These are phyloP conservation scores for Trichoderma aggressivum DNA, from an alignment of 2,329 filamentous ascomycete genomes.

Conservation along the genomic window DNA sequence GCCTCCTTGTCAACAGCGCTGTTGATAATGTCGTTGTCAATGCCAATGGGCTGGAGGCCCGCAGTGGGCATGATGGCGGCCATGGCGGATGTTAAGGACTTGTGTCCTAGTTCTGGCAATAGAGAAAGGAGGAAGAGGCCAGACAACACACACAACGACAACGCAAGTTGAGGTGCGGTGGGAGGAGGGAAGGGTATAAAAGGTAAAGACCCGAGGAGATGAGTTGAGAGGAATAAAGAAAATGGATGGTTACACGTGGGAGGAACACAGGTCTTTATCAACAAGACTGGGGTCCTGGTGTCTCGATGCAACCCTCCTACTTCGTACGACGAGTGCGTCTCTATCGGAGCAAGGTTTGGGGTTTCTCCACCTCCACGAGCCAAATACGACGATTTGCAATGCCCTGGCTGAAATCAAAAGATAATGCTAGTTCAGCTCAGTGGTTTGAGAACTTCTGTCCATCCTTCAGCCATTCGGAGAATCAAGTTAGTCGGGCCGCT, in stretches of 20 bases:
- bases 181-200: neutral
- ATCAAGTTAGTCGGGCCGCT: neutral
- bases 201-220: neutral
- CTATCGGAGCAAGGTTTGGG: neutral
- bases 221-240: neutral
- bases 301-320: conserved; percentile 11
- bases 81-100: neutral
- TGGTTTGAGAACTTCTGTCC: conserved; percentile 11
- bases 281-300: conserved; percentile 7
- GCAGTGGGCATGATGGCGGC: neutral
- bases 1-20: neutral
- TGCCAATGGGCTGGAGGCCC: conserved; percentile 4
- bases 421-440: conserved; percentile 11
- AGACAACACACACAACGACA: conserved; percentile 5
- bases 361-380: neutral
- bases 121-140: neutral
- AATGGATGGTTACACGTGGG: conserved; percentile 7
- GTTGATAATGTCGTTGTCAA: conserved; percentile 4
- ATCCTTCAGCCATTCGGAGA: conserved; percentile 10
- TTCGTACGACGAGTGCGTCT: neutral
- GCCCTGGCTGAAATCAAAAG: neutral
- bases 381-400: neutral
- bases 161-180: neutral
- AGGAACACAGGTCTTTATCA: conserved; percentile 13
- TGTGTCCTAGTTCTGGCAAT: neutral